These are phyloP conservation scores for Xerocomus spinulosus DNA, from an alignment of 768 basidiomycete genomes.

Conservation along the genomic window DNA sequence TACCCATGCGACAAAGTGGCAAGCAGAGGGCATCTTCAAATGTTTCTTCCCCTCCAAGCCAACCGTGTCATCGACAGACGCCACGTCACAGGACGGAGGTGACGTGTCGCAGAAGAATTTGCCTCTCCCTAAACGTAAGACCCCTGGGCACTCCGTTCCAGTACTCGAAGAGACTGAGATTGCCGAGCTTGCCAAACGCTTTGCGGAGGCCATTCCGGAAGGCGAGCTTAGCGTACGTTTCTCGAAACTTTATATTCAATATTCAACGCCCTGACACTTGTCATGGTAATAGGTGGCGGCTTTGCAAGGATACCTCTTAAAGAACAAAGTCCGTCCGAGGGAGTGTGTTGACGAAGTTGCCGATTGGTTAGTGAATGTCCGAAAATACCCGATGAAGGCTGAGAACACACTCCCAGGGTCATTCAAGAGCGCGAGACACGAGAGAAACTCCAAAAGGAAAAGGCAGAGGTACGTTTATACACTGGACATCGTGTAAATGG, in stretches of 20 bases:
- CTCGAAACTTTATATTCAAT: not conserved
- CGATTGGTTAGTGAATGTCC: constrained; percentile 50
- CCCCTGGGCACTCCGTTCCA: constrained; percentile 54
- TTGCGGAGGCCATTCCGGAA: constrained; percentile 80
- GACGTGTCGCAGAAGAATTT: constrained; percentile 64
- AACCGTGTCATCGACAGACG: constrained; percentile 8
- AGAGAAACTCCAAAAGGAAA: constrained; percentile 81
- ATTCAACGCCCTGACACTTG: not conserved
- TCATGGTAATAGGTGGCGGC: constrained; percentile 58
- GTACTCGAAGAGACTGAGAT: constrained; percentile 74
- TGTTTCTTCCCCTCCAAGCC: constrained; percentile 81
- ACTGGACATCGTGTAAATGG: not conserved
- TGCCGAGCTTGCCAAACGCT: constrained; percentile 70
- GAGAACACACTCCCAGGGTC: constrained; percentile 36
- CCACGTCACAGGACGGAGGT: constrained; percentile 18
- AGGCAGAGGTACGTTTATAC: constrained; percentile 43
- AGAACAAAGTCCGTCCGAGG: constrained; percentile 86
- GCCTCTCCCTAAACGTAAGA: constrained; percentile 63
- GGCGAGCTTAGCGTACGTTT: constrained; percentile 76
- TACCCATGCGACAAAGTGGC: constrained; percentile 87
- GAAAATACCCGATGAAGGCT: constrained; percentile 2
- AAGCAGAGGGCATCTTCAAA: constrained; percentile 90
- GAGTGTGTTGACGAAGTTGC: constrained; percentile 79
- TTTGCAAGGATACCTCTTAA: constrained; percentile 81
- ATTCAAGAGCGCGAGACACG: constrained; percentile 77